Base-by-base conservation (phyloP, 2,329 filamentous ascomycete genomes). In the Cladosporium sp. region DNA sequence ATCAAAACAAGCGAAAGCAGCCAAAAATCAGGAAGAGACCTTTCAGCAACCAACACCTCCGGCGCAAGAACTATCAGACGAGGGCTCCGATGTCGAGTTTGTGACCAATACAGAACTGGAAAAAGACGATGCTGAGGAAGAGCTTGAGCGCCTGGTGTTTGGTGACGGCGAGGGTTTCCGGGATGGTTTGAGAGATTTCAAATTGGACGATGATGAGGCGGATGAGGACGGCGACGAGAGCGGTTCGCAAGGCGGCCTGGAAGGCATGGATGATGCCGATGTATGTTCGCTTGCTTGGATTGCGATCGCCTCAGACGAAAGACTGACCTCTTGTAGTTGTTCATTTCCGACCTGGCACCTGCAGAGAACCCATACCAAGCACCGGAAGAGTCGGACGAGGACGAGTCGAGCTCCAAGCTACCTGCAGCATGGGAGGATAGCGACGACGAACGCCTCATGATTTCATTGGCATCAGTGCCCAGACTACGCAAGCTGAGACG, bases 401-500 rank as follows among this genome's bases (percentile, higher is more conserved):
- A 73, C 20, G 76, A 75, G 34, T 74, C 72, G 65, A 73, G 62
- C 22, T 72, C 72, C 38, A 65, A 59, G 64, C 77, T 82, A 42
- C 78, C 79, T 19, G 81, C 87, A 2, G 89, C 86, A 1, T 99
- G 94, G 94, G 86, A 92, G 66, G 94, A 99, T 72, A 97, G 92
- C 73, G 94, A 99, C 68, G 94, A 99, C 70, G 94, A 97, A 70
- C 84, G 90, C 56, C 78, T 97, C 62, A 84, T 86, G 6, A 82
- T 99, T 51, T 97, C 93, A 14, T 81, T 99, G 39, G 88, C 90
- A 3, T 83, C 85, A 25, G 86, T 88, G 45, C 84, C 86, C 50
- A 84, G 89, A 64, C 74, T 97, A 70, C 85, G 92, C 65, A 97
- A 97, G 74, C 79, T 99, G 62, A 84, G 94, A 61, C 80, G 86